These are phyloP conservation scores for Colletotrichum caudatum DNA, from an alignment of 2,329 filamentous ascomycete genomes.

Conservation along the genomic window DNA sequence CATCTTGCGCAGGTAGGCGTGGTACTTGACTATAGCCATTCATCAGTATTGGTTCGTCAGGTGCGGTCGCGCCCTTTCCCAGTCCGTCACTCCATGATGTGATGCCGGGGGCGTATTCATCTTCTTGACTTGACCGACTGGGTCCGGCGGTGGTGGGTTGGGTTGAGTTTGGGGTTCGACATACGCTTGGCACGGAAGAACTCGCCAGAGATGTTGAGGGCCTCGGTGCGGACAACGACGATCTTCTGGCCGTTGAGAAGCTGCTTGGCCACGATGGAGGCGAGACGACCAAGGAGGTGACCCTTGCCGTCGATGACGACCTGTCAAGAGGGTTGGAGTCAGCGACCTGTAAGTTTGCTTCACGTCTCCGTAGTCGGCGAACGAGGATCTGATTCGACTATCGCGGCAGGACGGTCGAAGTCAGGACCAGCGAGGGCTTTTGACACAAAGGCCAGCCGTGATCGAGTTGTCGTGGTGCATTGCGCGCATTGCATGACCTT, in stretches of 20 bases:
- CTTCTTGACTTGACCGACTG: conserved; percentile 21
- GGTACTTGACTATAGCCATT: conserved; percentile 92
- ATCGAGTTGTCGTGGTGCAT: not conserved
- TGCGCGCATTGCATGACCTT: not conserved
- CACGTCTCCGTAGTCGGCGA: not conserved
- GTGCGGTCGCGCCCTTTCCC: not conserved
- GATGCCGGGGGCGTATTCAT: not conserved
- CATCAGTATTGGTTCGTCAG: conserved; percentile 58
- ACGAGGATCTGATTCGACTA: conserved; percentile 5
- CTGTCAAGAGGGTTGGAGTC: conserved; percentile 61
- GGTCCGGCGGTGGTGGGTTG: conserved; percentile 19
- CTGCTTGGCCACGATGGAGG: conserved; percentile 98
- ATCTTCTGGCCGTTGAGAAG: conserved; percentile 99
- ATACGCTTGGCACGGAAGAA: conserved; percentile 99
- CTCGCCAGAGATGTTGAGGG: conserved; percentile 99
- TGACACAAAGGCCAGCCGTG: not conserved
- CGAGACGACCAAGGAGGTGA: conserved; percentile 98
- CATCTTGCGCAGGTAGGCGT: conserved; percentile 99
- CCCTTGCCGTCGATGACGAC: conserved; percentile 99
- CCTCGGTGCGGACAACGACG: conserved; percentile 98
- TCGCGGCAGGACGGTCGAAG: conserved; percentile 5
- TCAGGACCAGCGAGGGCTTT: not conserved
- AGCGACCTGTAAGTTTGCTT: conserved; percentile 33
- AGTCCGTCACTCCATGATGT: not conserved
- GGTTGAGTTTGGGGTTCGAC: conserved; percentile 59